A percentile compares a stretch with the other conserved stretches of the same genome.
These are phyloP conservation scores for Giardia muris DNA, from an alignment of 208 protist genomes.

Conservation along the genomic window DNA sequence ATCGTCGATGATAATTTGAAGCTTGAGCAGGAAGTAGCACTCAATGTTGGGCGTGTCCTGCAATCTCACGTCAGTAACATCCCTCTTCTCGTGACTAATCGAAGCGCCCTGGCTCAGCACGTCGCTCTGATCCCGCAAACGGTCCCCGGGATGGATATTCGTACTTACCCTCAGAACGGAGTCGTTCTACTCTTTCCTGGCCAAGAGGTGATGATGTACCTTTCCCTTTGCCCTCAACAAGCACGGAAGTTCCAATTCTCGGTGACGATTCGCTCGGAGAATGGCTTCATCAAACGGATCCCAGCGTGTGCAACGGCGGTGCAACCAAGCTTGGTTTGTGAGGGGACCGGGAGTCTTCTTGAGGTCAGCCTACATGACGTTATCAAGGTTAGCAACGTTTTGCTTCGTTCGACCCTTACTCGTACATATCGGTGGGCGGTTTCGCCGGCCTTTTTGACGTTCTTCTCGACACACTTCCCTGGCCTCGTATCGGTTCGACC, in stretches of 20 bases:
- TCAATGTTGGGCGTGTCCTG: background rate
- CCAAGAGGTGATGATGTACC: background rate
- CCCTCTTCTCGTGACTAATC: background rate
- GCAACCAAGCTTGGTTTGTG: background rate
- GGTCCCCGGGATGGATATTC: background rate
- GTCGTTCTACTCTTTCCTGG: background rate
- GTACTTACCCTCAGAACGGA: background rate
- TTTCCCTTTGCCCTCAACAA: background rate
- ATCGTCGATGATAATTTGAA: background rate
- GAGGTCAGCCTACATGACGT: background rate
- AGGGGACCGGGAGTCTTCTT: background rate
- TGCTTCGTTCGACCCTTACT: background rate
- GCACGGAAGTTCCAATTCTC: background rate
- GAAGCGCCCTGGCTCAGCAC: background rate
- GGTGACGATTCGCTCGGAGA: background rate
- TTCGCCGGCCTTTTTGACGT: background rate
- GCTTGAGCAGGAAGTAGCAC: background rate
- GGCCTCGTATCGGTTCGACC: background rate
- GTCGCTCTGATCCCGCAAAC: background rate
- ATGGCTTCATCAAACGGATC: background rate
- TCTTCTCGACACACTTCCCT: background rate
- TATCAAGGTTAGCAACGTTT: background rate
- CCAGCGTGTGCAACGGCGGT: background rate
- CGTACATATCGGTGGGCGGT: background rate
- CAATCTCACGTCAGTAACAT: background rate